Evolutionary conservation across 2,329 filamentous ascomycete species (phyloP), one percentile per base, ranked within the genome.

Genomic region (Trichoderma arundinaceum): DNA sequence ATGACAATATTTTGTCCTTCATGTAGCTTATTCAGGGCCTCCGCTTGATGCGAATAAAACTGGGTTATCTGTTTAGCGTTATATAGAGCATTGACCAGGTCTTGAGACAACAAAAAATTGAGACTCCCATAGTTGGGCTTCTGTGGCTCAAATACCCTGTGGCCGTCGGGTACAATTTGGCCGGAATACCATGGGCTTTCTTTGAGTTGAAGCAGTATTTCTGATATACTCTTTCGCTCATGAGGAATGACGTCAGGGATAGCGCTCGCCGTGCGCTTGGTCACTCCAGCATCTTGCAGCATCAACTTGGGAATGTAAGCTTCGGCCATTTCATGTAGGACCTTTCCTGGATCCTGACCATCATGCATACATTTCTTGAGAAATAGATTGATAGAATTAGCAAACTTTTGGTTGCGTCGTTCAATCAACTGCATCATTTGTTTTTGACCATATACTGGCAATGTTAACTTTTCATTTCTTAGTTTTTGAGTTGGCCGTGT

Each of bases 71-170:
- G 89, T 71, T 90, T 92, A 8, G 92, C 91, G 71, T 98, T 98
- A 80, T 96, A 99, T 0, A 99, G 78, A 1, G 95, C 94, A 75
- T 99, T 97, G n/a, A 99, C 94, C 57, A 99, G 80, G 69, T 91
- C 86, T 75, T 99, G 95, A 60, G 93, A 97, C 7, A 99, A 83
- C 17, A 90, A 81, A 73, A 98, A 99, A 33, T 90, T 86, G 56
- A 99, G 82, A 48, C 96, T 90, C 1, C 92, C 94, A 72, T 91
- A 93, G 0, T 94, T 85, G 0, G 94, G 83, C 69, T 90, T 86
- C 72, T 97, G 94, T 1, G 91, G 87, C 70, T 96, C 92, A 72
- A 97, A 96, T 0, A 96, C 91, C 39, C 94, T 87, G 79, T 97
- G 93, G 0, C 95, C 95, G 70, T 96, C 91, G 0, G 94, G 92